Conservation (phyloP, 768 basidiomycete species). For the Pulveroboletus sp. region DNA sequence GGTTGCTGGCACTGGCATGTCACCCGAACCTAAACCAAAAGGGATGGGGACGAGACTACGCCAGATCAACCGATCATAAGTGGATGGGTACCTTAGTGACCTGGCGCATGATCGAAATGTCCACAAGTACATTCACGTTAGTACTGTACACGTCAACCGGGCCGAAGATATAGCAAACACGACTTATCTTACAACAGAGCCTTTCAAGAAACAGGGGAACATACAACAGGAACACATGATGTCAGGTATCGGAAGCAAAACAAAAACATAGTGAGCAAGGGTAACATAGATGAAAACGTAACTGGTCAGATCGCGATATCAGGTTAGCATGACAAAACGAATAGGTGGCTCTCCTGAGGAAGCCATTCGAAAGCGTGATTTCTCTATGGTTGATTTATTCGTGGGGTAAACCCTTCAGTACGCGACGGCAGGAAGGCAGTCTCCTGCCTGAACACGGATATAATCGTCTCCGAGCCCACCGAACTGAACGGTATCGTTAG, state of each 20-base stretch:
- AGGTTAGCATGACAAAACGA: neutral
- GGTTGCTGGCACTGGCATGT: no score
- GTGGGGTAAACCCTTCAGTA: conserved; percentile 11
- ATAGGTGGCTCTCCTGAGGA: neutral
- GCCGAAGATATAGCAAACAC: neutral
- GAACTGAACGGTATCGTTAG: conserved; percentile 1
- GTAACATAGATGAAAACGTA: conserved; percentile 5
- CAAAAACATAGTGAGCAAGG: neutral
- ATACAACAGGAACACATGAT: conserved; percentile 1
- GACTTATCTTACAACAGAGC: conserved; percentile 1
- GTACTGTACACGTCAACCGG: neutral
- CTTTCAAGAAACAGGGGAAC: neutral
- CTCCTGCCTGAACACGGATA: conserved; percentile 15
- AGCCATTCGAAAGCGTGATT: neutral
- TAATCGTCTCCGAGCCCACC: conserved; percentile 11
- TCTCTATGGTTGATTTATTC: conserved; percentile 2
- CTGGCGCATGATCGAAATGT: no score
- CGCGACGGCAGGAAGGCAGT: conserved; percentile 16
- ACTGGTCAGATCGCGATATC: neutral
- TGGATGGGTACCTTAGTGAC: no score
- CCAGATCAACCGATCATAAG: no score
- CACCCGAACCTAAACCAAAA: no score
- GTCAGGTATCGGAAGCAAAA: neutral
- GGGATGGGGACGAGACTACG: no score
- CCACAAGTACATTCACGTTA: neutral